Conservation (phyloP, 176 grass and related monocot species). For the Saccharum spontaneum region DNA sequence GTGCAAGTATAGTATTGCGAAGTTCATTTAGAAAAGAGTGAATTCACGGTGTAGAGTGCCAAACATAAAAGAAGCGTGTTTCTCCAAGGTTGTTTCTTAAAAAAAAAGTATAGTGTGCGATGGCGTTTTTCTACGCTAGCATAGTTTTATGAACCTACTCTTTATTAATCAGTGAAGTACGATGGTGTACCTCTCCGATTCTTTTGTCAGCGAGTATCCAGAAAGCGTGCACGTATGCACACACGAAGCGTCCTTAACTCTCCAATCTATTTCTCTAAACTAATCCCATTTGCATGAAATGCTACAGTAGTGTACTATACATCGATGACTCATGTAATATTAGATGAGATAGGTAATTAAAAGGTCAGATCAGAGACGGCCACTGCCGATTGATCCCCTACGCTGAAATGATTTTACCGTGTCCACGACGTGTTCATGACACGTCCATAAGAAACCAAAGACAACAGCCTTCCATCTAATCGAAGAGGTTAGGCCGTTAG, state of each 20-base stretch:
- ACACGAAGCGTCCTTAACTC: background rate
- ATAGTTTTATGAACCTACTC: too few relatives aligned
- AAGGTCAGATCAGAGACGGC: background rate
- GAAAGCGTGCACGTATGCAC: conserved; percentile 17
- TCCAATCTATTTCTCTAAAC: background rate
- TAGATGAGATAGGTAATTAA: too few relatives aligned
- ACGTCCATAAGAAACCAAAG: conserved; percentile 9
- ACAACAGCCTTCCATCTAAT: background rate
- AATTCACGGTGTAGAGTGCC: background rate
- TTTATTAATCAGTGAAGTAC: too few relatives aligned
- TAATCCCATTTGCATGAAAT: background rate
- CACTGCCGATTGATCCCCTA: background rate
- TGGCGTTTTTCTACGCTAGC: too few relatives aligned
- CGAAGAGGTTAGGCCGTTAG: background rate
- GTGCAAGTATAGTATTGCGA: too few relatives aligned
- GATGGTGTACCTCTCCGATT: background rate
- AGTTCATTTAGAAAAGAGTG: background rate
- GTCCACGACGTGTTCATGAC: background rate
- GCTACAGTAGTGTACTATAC: too few relatives aligned
- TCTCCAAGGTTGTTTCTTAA: background rate
- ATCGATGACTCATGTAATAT: too few relatives aligned
- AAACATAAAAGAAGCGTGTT: background rate
- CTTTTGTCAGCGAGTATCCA: background rate
- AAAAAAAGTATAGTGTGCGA: background rate
- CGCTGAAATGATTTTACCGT: background rate